phyloP scores from a whole-genome alignment of 768 basidiomycete species.

The Amanita muscaria region DNA sequence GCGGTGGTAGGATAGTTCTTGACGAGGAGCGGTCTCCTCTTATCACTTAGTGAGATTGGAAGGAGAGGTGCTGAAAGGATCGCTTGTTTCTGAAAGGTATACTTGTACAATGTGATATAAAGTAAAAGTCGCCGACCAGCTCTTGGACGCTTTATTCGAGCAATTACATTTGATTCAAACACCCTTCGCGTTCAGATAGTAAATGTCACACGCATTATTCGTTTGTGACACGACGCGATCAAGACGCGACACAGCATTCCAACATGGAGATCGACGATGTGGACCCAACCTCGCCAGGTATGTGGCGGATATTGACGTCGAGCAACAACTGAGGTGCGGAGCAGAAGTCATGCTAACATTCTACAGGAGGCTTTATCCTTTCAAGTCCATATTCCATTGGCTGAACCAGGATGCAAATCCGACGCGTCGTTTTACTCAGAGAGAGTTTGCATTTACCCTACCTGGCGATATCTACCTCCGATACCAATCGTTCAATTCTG shows the following conservation, averaged over 20 bases:
- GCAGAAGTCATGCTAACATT: slow-evolving; percentile 52
- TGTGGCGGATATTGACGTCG: background rate
- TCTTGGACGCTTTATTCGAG: too few species aligned
- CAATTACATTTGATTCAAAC: background rate
- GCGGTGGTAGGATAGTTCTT: slow-evolving; percentile 50
- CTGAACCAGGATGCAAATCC: slow-evolving; percentile 85
- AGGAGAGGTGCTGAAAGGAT: slow-evolving; percentile 4
- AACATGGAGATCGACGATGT: slow-evolving; percentile 8
- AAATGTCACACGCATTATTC: slow-evolving; percentile 3
- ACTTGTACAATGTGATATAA: too few species aligned
- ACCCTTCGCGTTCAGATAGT: too few species aligned
- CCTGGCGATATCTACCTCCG: slow-evolving; percentile 87
- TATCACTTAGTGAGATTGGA: slow-evolving; percentile 26
- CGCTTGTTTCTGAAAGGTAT: too few species aligned
- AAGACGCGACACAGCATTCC: background rate
- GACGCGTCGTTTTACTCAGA: slow-evolving; percentile 77
- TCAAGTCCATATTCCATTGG: slow-evolving; percentile 91
- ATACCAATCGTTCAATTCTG: slow-evolving; percentile 82
- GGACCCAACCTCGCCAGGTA: slow-evolving; percentile 18
- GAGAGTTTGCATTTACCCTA: slow-evolving; percentile 94
- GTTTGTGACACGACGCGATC: background rate
- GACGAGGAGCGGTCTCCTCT: slow-evolving; percentile 84
- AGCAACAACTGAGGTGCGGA: background rate
- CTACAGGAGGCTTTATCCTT: slow-evolving; percentile 89
- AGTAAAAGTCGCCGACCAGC: too few species aligned